phyloP scores from a whole-genome alignment of 768 basidiomycete genomes.

The Lactifluus piperatus region DNA sequence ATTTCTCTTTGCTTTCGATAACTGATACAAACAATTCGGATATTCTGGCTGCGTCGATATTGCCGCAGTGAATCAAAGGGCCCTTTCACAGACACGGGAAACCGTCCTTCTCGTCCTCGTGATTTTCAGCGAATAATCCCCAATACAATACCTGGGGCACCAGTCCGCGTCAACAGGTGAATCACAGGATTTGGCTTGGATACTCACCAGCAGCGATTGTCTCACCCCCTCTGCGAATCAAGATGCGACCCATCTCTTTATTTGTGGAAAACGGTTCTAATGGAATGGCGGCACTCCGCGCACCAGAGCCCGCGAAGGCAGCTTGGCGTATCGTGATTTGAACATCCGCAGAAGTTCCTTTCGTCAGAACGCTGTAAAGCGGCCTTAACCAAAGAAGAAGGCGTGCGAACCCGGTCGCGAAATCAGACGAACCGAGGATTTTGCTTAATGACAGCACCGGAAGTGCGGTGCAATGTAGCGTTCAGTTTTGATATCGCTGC shows the following conservation, averaged over 20 bases:
- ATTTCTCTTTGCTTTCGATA: not conserved
- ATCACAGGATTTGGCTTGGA: no score
- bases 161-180: no score
- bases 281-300: slow-evolving; percentile 55
- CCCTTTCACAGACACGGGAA: not conserved
- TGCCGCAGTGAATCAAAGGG: not conserved
- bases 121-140: slow-evolving; percentile 2
- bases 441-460: slow-evolving; percentile 61
- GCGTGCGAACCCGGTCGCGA: not conserved
- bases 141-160: slow-evolving; percentile 10
- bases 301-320: slow-evolving; percentile 38
- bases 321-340: slow-evolving; percentile 65
- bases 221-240: slow-evolving; percentile 84
- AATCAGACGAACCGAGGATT: slow-evolving; percentile 66
- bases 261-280: slow-evolving; percentile 79
- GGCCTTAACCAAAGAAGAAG: not conserved
- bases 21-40: not conserved
- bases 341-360: slow-evolving; percentile 76
- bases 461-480: slow-evolving; percentile 69
- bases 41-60: not conserved
- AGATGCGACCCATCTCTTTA: slow-evolving; percentile 93
- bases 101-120: not conserved
- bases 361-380: slow-evolving; percentile 58
- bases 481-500: slow-evolving; percentile 78
- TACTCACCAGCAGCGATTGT: slow-evolving; percentile 36